phyloP scores from a whole-genome alignment of 2,329 filamentous ascomycete genomes.

The Fusarium verrucosum region DNA sequence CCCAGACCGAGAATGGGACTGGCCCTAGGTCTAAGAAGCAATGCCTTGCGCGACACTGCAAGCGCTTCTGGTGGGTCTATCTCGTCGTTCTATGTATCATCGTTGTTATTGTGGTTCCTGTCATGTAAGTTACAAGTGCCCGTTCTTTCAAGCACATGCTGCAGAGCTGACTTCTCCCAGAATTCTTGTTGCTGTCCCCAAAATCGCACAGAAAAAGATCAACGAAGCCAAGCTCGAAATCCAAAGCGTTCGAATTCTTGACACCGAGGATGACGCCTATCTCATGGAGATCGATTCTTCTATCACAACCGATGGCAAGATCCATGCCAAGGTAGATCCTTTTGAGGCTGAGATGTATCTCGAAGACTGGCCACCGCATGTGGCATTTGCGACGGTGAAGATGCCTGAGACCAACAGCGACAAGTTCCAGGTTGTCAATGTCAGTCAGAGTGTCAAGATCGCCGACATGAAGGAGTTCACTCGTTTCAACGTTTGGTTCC shows the following conservation, averaged over 20 bases:
- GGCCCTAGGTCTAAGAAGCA: slow-evolving; percentile 49
- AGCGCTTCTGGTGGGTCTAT: slow-evolving; percentile 70
- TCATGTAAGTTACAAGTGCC: slow-evolving; percentile 61
- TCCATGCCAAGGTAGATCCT: slow-evolving; percentile 60
- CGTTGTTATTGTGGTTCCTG: slow-evolving; percentile 63
- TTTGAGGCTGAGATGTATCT: slow-evolving; percentile 66
- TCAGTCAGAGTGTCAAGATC: slow-evolving; percentile 60
- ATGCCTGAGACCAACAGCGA: slow-evolving; percentile 63
- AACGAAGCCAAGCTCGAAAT: slow-evolving; percentile 63
- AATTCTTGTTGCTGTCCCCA: slow-evolving; percentile 65
- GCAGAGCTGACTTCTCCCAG: slow-evolving; percentile 47
- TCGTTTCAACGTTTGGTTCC: slow-evolving; percentile 64
- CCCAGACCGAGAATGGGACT: slow-evolving; percentile 49
- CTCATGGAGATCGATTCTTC: slow-evolving; percentile 65
- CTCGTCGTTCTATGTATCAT: slow-evolving; percentile 61
- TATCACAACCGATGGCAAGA: slow-evolving; percentile 60
- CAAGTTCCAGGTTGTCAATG: slow-evolving; percentile 60
- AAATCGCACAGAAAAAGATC: slow-evolving; percentile 65
- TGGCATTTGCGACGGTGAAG: slow-evolving; percentile 59
- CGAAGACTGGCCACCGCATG: slow-evolving; percentile 57
- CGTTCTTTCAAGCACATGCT: background rate
- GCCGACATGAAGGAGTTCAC: slow-evolving; percentile 59
- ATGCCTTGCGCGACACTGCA: slow-evolving; percentile 58
- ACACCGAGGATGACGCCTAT: slow-evolving; percentile 57
- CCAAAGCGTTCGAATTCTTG: slow-evolving; percentile 60